These are phyloP conservation scores for Penicillium glabrum DNA, from an alignment of 2,329 filamentous ascomycete species.

Conservation along the genomic window DNA sequence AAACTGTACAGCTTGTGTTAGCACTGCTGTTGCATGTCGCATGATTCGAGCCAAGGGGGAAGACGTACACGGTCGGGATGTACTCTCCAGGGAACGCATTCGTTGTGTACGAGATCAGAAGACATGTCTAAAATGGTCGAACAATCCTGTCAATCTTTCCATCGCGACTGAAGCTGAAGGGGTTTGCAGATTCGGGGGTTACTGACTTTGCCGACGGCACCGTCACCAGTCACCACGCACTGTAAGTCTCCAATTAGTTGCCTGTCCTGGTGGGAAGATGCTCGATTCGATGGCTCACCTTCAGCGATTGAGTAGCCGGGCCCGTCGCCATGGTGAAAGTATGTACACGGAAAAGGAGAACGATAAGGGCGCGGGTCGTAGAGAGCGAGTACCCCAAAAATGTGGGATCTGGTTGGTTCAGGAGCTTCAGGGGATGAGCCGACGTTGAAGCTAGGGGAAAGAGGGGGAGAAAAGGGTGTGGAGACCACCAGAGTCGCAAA, in stretches of 20 bases:
- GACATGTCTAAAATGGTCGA: conserved; percentile 72
- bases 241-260: conserved; percentile 50
- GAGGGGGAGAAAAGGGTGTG: conserved; percentile 15
- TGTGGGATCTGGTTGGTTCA: not conserved
- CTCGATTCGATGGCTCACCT: conserved; percentile 59
- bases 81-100: conserved; percentile 99
- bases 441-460: conserved; percentile 18
- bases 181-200: not conserved
- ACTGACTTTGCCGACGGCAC: conserved; percentile 95
- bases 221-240: conserved; percentile 99
- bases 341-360: conserved; percentile 13
- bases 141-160: not conserved
- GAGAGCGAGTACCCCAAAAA: conserved; percentile 1
- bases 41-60: conserved; percentile 6
- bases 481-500: conserved; percentile 15
- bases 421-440: conserved; percentile 20
- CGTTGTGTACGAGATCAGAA: conserved; percentile 98
- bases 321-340: conserved; percentile 64
- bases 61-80: conserved; percentile 79
- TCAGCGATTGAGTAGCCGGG: conserved; percentile 84
- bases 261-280: conserved; percentile 16
- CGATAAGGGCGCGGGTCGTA: conserved; percentile 8
- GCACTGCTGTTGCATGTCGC: conserved; percentile 8
- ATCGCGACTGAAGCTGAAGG: not conserved
- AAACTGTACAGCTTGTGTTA: conserved; percentile 60